Evolutionary conservation across 495 filamentous ascomycete genomes (phyloP), one percentile per base, ranked within the genome.

Genomic region (Aspergillus sparsus): DNA sequence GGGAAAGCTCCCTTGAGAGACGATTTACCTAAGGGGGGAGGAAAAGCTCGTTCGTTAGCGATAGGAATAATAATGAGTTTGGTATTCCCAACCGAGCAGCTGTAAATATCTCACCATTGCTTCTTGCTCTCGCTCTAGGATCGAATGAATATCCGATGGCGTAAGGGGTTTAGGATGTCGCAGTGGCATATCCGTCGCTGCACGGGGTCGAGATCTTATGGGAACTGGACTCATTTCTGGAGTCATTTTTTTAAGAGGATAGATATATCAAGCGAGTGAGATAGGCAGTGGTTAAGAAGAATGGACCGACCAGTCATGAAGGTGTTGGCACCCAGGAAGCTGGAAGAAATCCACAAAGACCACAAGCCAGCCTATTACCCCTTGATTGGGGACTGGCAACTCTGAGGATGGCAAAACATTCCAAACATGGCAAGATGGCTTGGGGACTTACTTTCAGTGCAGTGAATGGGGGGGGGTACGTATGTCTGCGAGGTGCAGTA

Each of bases 51-150:
- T 32, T 31, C n/a, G 39, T 63, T 13, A 63, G 21, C 45, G 51
- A 11, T 11, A n/a, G 21, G 21, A 27, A 3, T 27, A 27, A 27
- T 27, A 27, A 15, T 3, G 5, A 12, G 8, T 32, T 31, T 11
- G n/a, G 8, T 12, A 36, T 15, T 27, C 21, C 21, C 21, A 27
- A 27, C 21, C 3, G 32, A 41, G 8, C n/a, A 37, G 12, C 4
- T 11, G 13, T 11, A 9, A 15, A 10, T 39, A 31, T 77, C 84
- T 56, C 82, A 93, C 93, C 66, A 96, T 87, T n/a, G 90, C 88
- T 71, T 97, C 93, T 68, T 97, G 93, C 67, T 96, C 93, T 68
- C 93, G 91, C 75, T 97, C 93, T 39, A 96, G 79, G 71, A 93
- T 84, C 62, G 88, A 74, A 74, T 96, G 91, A 41, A 97, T 77